Evolutionary conservation across 495 filamentous ascomycete species (phyloP), one percentile per base, ranked within the genome.

Genomic region (Annulohypoxylon maeteangense): DNA sequence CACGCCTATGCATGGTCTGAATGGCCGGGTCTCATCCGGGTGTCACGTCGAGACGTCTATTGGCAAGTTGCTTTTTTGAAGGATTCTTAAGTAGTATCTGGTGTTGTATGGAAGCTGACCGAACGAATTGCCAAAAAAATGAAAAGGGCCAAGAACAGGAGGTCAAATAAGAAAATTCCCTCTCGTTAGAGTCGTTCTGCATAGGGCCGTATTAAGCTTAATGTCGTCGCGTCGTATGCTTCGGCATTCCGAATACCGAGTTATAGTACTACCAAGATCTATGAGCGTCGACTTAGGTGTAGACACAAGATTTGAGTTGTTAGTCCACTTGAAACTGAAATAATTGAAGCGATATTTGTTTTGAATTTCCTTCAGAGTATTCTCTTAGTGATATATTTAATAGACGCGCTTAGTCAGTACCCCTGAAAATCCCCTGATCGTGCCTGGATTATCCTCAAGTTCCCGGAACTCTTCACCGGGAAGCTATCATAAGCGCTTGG

Each of bases 1-100:
- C 45, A 29, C 57, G 22, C 16, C 40, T 3, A 61, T 61, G 68
- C 61, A 48, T 32, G 60, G 36, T 14, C n/a, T 65, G 62, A 66
- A 62, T 71, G 68, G 62, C 62, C 44, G 68, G 68, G 36, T 71
- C 27, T 44, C 57, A 45, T 54, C 68, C 58, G 53, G 62, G 51
- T 71, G 58, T 53, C 12, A 67, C 56, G 42, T 36, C 32, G 12
- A 45, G 44, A 31, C 47, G 48, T 60, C 61, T 68, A 58, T 57
- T 51, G 34, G 32, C 47, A 38, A 57, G 8, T 54, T 54, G 7
- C 16, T 40, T 59, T 7, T 36, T 29, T 29, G 61, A 60, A 59
- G 47, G 53, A 55, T 57, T 60, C 23, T 25, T 0, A 18, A 31
- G 32, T 53, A 34, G 23, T 22, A 63, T 48, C 51, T 51, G 38